phyloP scores from a whole-genome alignment of 805 yeast genomes.

The Monosporozyma aerobia region DNA sequence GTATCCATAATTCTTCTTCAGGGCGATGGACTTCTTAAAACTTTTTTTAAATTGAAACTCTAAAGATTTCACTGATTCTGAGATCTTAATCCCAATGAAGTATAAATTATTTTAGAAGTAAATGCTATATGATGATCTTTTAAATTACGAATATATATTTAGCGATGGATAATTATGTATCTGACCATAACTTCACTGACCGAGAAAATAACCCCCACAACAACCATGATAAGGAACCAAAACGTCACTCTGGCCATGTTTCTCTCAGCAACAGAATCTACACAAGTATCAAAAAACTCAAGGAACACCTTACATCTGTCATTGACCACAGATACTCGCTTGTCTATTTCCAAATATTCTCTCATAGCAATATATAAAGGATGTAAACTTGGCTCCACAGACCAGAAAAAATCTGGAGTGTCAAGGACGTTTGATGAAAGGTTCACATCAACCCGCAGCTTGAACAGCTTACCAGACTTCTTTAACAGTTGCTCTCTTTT shows the following conservation, averaged over 20 bases:
- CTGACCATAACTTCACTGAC: conserved; percentile 58
- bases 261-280: conserved; percentile 88
- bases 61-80: background rate
- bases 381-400: conserved; percentile 86
- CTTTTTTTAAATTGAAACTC: background rate
- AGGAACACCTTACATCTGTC: conserved; percentile 89
- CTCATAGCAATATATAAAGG: conserved; percentile 84
- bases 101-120: background rate
- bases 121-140: background rate
- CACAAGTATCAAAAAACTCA: conserved; percentile 86
- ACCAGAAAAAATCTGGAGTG: conserved; percentile 96
- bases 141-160: background rate
- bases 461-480: conserved; percentile 85
- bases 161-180: conserved; percentile 37
- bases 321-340: conserved; percentile 84
- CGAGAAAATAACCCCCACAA: conserved; percentile 69
- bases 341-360: conserved; percentile 91
- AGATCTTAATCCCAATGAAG: background rate
- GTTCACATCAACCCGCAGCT: conserved; percentile 87
- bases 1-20: background rate
- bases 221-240: conserved; percentile 77
- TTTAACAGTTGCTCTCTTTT: conserved; percentile 75
- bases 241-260: conserved; percentile 87
- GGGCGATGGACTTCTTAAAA: background rate
- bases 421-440: conserved; percentile 83